Evolutionary conservation across 805 yeast species (phyloP), one percentile per base, ranked within the genome.

Genomic region (Candida pseudofarinosa): DNA sequence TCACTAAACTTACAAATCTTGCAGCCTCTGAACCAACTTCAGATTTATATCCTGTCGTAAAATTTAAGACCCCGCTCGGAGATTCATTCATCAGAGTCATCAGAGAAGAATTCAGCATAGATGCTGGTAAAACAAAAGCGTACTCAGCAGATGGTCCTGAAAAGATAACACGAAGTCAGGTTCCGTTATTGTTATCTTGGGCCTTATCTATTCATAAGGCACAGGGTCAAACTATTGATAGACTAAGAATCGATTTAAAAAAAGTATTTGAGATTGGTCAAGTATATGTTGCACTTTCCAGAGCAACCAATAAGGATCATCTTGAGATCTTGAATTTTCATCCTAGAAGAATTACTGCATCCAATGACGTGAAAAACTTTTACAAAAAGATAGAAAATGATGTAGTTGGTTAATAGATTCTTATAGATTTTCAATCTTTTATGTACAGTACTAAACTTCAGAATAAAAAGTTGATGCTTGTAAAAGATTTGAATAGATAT

Each of bases 201-300:
- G 89, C 95, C 0, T 60, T 86, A 51, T 86, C 93, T 0, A 86
- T 86, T 39, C 95, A 86, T 56, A 86, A 86, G 58, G 79, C 93
- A 0, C 95, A 86, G 58, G 95, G 95, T 2, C 95, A 86, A 63
- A 85, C 95, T 0, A 72, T 86, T 36, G 80, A 77, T 34, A 61
- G 87, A 47, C 81, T 86, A 3, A 79, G 77, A 48, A 88, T 86
- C 10, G 90, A 86, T 54, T 60, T 86, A 38, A 68, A 75, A 19
- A 76, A 71, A 48, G 76, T 80, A 19, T 86, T 86, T 52, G 95
- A 86, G 58, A 83, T 79, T 42, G 95, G 95, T 16, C 95, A 86
- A 53, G 88, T 84, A 3, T 86, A 86, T 54, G 93, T 86, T 30
- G 93, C 95, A 0, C 63, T 86, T 39, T 83, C 89, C 36, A 74